Evolutionary conservation across 1,284 basidiomycete genomes (phyloP), one percentile per base, ranked within the genome.

Genomic region (Pascua guehoae): DNA sequence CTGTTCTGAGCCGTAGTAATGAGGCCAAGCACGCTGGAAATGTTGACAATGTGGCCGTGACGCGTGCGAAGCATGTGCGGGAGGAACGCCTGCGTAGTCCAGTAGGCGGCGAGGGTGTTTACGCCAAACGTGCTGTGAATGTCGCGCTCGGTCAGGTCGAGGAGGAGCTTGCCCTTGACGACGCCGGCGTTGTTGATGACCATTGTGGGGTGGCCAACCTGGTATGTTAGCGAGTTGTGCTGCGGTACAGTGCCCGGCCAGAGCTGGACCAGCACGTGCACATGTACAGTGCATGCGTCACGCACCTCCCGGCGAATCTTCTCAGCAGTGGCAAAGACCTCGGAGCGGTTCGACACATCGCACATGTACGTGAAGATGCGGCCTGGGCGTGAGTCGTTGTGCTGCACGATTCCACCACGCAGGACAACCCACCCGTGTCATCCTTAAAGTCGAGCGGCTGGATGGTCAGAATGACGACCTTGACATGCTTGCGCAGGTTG

Each of bases 181-280:
- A 97, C 85, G n/a, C 93, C 95, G 0, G 95, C 95, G 69, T 97
- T 98, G 78, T 98, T 98, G 68, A 98, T 81, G 14, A 98, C 78
- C 38, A 98, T 83, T 0, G 95, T 95, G 1, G 92, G 89, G 53
- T 88, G 82, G 8, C 92, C 92, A 53, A 94, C 80, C 89, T 92
- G 66, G n/a, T 32, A 51, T 47, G n/a, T 48, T 45, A 32, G 24
- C 7, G 24, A 7, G 24, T 32, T 32, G 24, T 32, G 24, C 24
- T 32, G 7, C 7, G 24, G n/a, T n/a, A n/a, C n/a, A n/a, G 24
- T 32, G 24, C 24, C 24, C 24, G 7, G 24, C 24, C 24, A 32
- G 7, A 32, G 24, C 24, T 32, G 24, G 24, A 32, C 7, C 24
- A 32, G 4, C 37, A 39, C 5, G 46, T 18, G 24, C 3, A 10